Base-by-base conservation (phyloP, 352 stramenopile species). In the Phytophthora crassamura region DNA sequence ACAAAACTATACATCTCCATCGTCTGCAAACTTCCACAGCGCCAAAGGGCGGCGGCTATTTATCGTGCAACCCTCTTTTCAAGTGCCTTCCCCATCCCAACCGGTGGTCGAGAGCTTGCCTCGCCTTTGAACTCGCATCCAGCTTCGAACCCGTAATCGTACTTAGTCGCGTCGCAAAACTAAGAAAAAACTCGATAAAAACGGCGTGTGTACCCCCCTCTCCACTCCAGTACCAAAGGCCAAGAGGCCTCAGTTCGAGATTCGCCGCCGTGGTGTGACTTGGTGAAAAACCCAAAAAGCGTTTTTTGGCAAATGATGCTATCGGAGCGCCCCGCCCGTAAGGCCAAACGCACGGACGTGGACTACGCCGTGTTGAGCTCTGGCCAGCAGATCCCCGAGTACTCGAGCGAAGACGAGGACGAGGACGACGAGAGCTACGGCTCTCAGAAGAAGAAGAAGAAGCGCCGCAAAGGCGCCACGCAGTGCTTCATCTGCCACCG, bases 361-460 rank as follows among this genome's bases (percentile, higher is more conserved):
- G 82, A 93, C 76, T 93, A 93, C 62, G 85, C 85, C 28, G 79
- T 90, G 71, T 72, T 93, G n/a, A 75, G 72, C 10, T 90, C 85
- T 0, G 85, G 85, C 7, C 78, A 89, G 74, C 80, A 90, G 59
- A 90, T 93, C 63, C 85, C 85, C 45, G 82, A 91, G 78, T 91
- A 89, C 72, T 93, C 85, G 25, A 87, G 73, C 48, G 81, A 89
- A 39, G 69, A 85, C 11, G 82, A 90, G 16, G 69, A 73, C 40
- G 89, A 78, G 53, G 75, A 78, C 18, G 84, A 89, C 56, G 82
- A 89, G 64, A 77, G 48, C 57, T 85, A 77, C 48, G 56, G 65
- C 65, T 61, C 61, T 32, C 38, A n/a, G n/a, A n/a, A n/a, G n/a
- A n/a, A 70, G 46, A 80, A 82, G 75, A 78, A 70, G 47, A 77